Evolutionary conservation across 306 rosid genomes (phyloP).

Genomic region (Castanea mollissima): DNA sequence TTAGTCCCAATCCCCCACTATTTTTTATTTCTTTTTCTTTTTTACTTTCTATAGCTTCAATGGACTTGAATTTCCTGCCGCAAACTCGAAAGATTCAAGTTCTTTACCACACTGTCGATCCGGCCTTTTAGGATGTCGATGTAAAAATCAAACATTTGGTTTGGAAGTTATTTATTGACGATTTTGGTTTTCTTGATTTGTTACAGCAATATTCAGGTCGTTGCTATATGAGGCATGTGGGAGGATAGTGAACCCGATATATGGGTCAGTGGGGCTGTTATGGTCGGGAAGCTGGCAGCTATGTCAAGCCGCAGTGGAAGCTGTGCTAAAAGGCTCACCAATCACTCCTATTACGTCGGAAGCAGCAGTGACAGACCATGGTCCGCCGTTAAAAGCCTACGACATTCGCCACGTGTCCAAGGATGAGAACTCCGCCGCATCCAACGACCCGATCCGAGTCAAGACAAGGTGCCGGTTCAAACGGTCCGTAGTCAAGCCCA

Average conservation of each 20-base stretch:
- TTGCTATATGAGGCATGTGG: conserved; percentile 93
- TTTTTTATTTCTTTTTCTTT: background rate
- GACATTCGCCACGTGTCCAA: conserved; percentile 92
- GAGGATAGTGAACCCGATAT: conserved; percentile 90
- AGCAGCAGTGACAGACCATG: conserved; percentile 64
- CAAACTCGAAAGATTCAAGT: background rate
- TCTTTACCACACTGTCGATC: no score
- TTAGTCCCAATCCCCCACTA: conserved; percentile 1
- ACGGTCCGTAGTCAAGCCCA: conserved; percentile 45
- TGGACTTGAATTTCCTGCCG: background rate
- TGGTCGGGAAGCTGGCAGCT: conserved; percentile 99
- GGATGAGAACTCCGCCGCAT: conserved; percentile 78
- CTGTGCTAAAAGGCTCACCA: conserved; percentile 79
- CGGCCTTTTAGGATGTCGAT: no score
- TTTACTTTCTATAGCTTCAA: background rate
- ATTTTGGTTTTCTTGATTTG: background rate
- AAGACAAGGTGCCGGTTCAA: conserved; percentile 71
- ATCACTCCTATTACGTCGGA: conserved; percentile 83
- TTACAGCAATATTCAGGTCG: conserved; percentile 81
- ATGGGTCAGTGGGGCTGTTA: conserved; percentile 89
- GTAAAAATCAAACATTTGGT: no score
- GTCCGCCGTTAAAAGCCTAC: conserved; percentile 84
- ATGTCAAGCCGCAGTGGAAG: conserved; percentile 90
- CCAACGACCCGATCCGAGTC: conserved; percentile 37
- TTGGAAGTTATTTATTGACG: no score